Base-by-base conservation (phyloP, 2,329 filamentous ascomycete species). In the Hypoxylon rubiginosum region DNA sequence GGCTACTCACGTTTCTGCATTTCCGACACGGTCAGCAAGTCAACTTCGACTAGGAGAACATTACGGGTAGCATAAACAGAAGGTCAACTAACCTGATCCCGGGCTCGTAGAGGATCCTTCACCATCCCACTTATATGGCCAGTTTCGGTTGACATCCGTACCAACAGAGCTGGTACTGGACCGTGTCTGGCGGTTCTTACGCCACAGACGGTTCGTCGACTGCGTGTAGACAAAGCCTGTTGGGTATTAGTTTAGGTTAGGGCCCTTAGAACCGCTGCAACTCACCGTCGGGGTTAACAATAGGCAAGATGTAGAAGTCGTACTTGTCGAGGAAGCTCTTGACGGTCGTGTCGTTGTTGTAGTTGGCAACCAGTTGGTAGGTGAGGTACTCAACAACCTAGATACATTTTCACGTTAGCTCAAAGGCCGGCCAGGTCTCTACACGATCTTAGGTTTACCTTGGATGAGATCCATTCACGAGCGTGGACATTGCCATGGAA, bases 241-340 rank as follows among this genome's bases (percentile, higher is more conserved):
- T 41, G 28, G 2, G 46, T 4, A 64, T 70, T 45, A 66, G 69
- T 53, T 26, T 49, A 39, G 17, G 39, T 34, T 30, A 2, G 10
- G 6, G 17, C 26, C 11, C 13, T 41, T 24, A 7, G 9, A 11
- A 10, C 2, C 0, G 11, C 4, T 3, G 28, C 7, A n/a, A 49
- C 77, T 66, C 67, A 83, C 81, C 84, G 66, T 86, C 84, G 3
- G 85, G 84, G 71, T 87, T 86, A 34, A 85, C 83, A 55, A 86
- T 79, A 1, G 85, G 84, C 61, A 86, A 77, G 70, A 89, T 84
- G 74, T 86, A 88, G 72, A 86, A 89, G 75, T 89, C 86, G 70
- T 86, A 88, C 46, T 81, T 83, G 74, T 88, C 81, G 49, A 88
- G 80, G 72, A 84, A 83, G 8, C 76, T 73, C 43, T 79, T 81